Conservation (phyloP, 306 rosid genomes). For the Vigna angularis region DNA sequence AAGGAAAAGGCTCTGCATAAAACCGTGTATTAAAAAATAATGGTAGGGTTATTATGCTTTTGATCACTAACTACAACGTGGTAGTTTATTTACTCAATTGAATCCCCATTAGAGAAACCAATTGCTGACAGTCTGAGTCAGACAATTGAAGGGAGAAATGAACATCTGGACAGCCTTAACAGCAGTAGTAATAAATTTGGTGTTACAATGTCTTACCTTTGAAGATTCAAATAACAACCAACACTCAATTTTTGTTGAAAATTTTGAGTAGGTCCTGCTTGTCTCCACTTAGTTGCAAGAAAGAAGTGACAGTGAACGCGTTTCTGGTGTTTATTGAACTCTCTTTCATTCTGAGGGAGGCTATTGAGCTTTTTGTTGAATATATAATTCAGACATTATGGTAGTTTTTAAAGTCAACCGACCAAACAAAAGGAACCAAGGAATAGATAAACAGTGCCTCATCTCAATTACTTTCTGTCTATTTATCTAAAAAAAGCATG, state of each 20-base stretch:
- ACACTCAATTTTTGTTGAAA: neutral
- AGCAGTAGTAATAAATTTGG: neutral
- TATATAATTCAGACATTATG: neutral
- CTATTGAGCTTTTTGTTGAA: neutral
- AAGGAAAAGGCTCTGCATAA: too few species aligned
- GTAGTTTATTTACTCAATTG: neutral
- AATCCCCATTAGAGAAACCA: neutral
- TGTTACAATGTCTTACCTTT: neutral
- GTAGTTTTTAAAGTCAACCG: slow-evolving; percentile 33
- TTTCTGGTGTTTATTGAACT: neutral
- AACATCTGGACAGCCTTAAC: neutral
- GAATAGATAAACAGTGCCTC: neutral
- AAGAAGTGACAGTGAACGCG: neutral
- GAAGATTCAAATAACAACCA: neutral
- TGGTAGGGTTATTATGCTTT: neutral
- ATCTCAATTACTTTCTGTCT: neutral
- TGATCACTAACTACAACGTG: neutral
- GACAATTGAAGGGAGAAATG: neutral
- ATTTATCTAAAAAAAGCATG: neutral
- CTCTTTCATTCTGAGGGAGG: neutral
- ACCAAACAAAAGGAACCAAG: slow-evolving; percentile 33
- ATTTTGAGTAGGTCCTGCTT: neutral
- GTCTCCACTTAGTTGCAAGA: slow-evolving; percentile 26
- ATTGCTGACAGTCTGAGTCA: neutral
- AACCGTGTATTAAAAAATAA: neutral